Base-by-base conservation (phyloP, 306 rosid species). In the Glycine latifolia region DNA sequence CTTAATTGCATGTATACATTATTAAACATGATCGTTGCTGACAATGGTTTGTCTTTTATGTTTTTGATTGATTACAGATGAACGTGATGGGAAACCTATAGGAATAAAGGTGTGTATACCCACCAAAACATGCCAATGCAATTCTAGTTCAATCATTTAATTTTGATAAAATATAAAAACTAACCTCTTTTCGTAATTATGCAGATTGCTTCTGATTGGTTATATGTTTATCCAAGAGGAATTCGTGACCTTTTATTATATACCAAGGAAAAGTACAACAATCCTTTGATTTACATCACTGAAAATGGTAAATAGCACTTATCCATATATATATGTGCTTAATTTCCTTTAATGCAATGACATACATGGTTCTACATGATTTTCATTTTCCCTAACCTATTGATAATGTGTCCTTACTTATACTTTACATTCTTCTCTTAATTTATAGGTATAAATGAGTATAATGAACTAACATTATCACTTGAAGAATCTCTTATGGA, bases 231-330 rank as follows among this genome's bases (percentile, higher is more conserved):
- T 35, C 73, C 81, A 37, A 77, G 3, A 12, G 81, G 81, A 77
- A 61, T 77, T 65, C 53, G 41, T n/a, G 73, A 50, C 37, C 63
- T 77, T 50, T 37, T 77, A 37, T 15, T 65, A 50, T 37, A 77
- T 13, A 77, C 35, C 13, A 77, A 77, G 14, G 1, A 65, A 0
- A 77, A 37, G 16, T 77, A 77, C 20, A 77, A 77, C 9, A 77
- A 77, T 65, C 81, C 73, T 3, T 5, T 2, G 9, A 9, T 77
- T 65, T 91, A 88, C 52, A 90, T 91, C 3, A 91, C 87, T 7
- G 94, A 90, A 79, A 90, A 88, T 78, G 91, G 94, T 88, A 85
- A 80, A 14, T 70, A 41, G 8, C 4, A 4, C 3, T 46, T 46
- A 1, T 46, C 49, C 8, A 8, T 46, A 46, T 46, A 26, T 26